These are phyloP conservation scores for Phycomyces blakesleeanus DNA, from an alignment of 192 early-diverging fungal genomes.

Conservation along the genomic window DNA sequence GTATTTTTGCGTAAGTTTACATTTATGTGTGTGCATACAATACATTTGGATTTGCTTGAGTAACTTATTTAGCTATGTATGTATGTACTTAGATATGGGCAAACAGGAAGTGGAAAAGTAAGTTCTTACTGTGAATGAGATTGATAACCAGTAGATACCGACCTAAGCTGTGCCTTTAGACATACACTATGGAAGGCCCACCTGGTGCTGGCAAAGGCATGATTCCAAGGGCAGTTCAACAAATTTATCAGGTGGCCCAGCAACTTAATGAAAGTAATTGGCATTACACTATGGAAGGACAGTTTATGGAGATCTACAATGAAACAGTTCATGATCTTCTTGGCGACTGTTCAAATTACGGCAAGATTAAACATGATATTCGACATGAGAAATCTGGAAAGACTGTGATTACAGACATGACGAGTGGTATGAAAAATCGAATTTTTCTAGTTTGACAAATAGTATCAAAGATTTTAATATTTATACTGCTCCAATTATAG, in stretches of 20 bases:
- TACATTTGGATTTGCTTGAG: too few species aligned
- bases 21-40: too few species aligned
- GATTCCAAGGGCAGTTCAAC: constrained; percentile 90
- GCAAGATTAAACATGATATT: constrained; percentile 77
- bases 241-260: constrained; percentile 80
- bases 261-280: constrained; percentile 74
- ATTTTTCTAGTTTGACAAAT: too few species aligned
- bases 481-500: constrained; percentile 31
- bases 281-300: constrained; percentile 83
- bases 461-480: too few species aligned
- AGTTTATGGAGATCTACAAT: constrained; percentile 97
- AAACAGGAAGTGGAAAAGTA: constrained; percentile 89
- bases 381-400: constrained; percentile 74
- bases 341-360: constrained; percentile 33
- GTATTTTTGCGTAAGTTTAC: constrained; percentile 88
- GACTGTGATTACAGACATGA: constrained; percentile 76
- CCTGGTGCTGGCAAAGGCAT: constrained; percentile 64
- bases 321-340: constrained; percentile 87
- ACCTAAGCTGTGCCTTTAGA: constrained; percentile 20
- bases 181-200: constrained; percentile 75
- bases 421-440: constrained; percentile 53
- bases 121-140: not conserved
- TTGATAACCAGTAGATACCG: not conserved
- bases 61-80: not conserved
- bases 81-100: constrained; percentile 58